These are phyloP conservation scores for Aspergillus haitiensis DNA, from an alignment of 495 filamentous ascomycete genomes.

Conservation along the genomic window DNA sequence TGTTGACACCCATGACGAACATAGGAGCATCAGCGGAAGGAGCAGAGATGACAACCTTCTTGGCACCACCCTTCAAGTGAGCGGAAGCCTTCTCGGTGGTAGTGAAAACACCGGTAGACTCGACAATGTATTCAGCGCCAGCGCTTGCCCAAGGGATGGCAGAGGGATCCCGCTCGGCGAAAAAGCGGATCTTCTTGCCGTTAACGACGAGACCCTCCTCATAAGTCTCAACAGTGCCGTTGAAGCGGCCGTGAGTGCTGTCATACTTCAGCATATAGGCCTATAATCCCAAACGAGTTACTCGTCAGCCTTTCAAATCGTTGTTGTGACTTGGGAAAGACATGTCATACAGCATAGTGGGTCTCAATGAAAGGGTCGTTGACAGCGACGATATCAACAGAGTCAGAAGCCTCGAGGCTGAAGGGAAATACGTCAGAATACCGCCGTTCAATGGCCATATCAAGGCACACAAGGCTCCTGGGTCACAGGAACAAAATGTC, in stretches of 20 bases:
- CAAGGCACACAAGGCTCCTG: background rate
- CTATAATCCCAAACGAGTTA: slow-evolving; percentile 44
- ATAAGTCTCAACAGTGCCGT: slow-evolving; percentile 76
- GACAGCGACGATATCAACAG: slow-evolving; percentile 85
- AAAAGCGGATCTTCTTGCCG: slow-evolving; percentile 96
- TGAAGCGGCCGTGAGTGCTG: slow-evolving; percentile 94
- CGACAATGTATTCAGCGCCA: slow-evolving; percentile 93
- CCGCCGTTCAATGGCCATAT: slow-evolving; percentile 13
- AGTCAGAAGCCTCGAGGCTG: slow-evolving; percentile 78
- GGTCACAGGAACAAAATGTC: slow-evolving; percentile 14
- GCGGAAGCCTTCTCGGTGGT: slow-evolving; percentile 91
- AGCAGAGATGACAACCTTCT: slow-evolving; percentile 99
- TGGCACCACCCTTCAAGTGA: slow-evolving; percentile 98
- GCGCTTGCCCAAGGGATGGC: slow-evolving; percentile 88
- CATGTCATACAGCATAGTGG: slow-evolving; percentile 85
- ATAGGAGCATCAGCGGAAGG: slow-evolving; percentile 98
- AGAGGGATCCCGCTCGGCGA: slow-evolving; percentile 86
- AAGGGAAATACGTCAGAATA: slow-evolving; percentile 40
- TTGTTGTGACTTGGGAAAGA: background rate
- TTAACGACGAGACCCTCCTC: slow-evolving; percentile 82
- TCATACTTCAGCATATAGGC: slow-evolving; percentile 99
- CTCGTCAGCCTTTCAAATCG: background rate
- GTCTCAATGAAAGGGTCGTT: slow-evolving; percentile 99
- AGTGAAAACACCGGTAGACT: slow-evolving; percentile 99
- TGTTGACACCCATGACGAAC: slow-evolving; percentile 99